Evolutionary conservation across 805 yeast genomes (phyloP), one percentile per base, ranked within the genome.

Genomic region (Starmerella gropengiesseri): DNA sequence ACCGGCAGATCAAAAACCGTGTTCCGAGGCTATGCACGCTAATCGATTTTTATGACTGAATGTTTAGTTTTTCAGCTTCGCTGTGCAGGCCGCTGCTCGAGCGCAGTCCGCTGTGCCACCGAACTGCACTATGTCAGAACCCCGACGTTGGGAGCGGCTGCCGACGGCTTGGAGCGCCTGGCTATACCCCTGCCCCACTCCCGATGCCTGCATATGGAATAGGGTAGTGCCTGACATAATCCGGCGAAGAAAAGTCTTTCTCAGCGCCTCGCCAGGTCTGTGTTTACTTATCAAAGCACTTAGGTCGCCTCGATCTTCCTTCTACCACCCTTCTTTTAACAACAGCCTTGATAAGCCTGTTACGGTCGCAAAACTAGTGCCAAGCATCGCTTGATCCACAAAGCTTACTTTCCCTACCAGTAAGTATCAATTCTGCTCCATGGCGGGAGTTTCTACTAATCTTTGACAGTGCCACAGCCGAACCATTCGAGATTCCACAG

Each of bases 351-450:
- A 22, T 34, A 29, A 23, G 9, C 37, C 29, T 16, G n/a, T 4
- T 20, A 22, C 20, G 36, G 37, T 34, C 37, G 12, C 29, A 16
- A 34, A 34, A 34, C 37, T 34, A 34, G 29, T 20, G 13, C 37
- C 16, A 34, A 23, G 37, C 28, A 34, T 16, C 27, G 29, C 37
- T 34, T 34, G 37, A 34, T 34, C 23, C 39, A 22, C 31, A 27
- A 44, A 34, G 44, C 29, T 29, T 41, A 27, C 48, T 35, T 29
- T 40, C 36, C 40, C 31, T 44, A 34, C 44, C 50, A 47, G 50
- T 47, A 47, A 47, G 50, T 47, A 47, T 44, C 39, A 36, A 36
- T 36, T 19, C 18, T 7, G 7, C 22, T 7, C 31, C 20, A n/a
- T 17, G 17, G 12, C 20, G 25, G 29, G 9, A 16, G 27, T 13